phyloP scores from a whole-genome alignment of 2,329 filamentous ascomycete genomes.

The Balansia obtecta region DNA sequence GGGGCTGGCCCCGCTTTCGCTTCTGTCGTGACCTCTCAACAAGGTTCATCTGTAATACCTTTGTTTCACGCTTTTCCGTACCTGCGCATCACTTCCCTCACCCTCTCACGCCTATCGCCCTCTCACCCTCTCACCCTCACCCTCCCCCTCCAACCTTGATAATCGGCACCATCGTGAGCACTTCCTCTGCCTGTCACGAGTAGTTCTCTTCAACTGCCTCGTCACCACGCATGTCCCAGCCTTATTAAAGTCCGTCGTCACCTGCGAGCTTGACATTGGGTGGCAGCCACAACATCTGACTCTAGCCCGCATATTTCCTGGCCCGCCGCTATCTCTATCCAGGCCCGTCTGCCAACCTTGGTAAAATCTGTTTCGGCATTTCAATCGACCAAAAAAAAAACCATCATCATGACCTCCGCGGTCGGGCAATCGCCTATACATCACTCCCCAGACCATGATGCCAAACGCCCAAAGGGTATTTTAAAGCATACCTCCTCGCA shows the following conservation, averaged over 20 bases:
- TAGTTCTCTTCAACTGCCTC: background rate
- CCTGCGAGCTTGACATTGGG: background rate
- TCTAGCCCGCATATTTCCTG: background rate
- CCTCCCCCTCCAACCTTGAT: background rate
- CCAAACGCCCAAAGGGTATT: constrained; percentile 46
- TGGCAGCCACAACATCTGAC: background rate
- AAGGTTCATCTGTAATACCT: background rate
- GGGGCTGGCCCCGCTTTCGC: background rate
- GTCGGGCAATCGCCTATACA: constrained; percentile 27
- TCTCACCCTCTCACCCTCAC: background rate
- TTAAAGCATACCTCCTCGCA: constrained; percentile 73
- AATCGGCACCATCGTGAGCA: background rate
- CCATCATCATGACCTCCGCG: constrained; percentile 25
- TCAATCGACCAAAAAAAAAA: background rate
- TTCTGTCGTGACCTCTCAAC: background rate
- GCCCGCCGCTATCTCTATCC: background rate
- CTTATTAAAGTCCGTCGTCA: background rate
- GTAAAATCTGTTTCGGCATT: background rate
- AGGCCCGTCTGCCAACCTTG: background rate
- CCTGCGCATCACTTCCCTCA: background rate
- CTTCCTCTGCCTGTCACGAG: background rate
- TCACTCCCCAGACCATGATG: constrained; percentile 27
- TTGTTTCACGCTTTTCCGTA: background rate
- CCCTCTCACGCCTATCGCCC: too few species aligned
- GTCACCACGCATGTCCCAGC: background rate